These are phyloP conservation scores for Boletus barrowsii DNA, from an alignment of 768 basidiomycete genomes.

Conservation along the genomic window DNA sequence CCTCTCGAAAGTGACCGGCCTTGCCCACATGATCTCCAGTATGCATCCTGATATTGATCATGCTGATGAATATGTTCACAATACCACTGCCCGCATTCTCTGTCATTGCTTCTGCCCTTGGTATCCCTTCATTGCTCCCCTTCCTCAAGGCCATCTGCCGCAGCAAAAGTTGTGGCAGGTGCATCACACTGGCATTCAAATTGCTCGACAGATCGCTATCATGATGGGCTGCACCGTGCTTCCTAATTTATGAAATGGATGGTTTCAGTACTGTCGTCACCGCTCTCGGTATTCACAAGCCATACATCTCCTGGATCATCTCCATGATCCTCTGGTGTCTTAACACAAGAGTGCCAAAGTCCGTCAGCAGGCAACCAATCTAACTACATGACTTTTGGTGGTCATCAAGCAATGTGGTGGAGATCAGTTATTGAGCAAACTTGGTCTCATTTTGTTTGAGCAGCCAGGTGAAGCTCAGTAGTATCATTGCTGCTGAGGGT, in stretches of 20 bases:
- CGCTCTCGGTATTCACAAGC: conserved; percentile 93
- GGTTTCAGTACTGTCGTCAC: conserved; percentile 99
- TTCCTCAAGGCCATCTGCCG: conserved; percentile 99
- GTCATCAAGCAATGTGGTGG: conserved; percentile 99
- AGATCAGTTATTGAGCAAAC: conserved; percentile 91
- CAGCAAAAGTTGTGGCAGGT: conserved; percentile 99
- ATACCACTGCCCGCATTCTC: conserved; percentile 99
- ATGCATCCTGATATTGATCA: conserved; percentile 99
- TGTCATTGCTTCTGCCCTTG: conserved; percentile 96
- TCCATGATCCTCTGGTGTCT: conserved; percentile 98
- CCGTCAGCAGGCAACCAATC: conserved; percentile 97
- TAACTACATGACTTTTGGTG: conserved; percentile 91
- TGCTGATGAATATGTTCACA: conserved; percentile 98
- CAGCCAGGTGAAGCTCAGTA: too few relatives aligned
- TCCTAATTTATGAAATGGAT: conserved; percentile 96
- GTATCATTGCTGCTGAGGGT: too few relatives aligned
- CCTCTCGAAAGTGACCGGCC: conserved; percentile 95
- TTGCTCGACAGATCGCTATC: conserved; percentile 98
- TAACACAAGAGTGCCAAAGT: conserved; percentile 99
- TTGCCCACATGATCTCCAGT: conserved; percentile 99
- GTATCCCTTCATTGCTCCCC: conserved; percentile 94
- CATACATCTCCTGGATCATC: conserved; percentile 97
- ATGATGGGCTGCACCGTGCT: conserved; percentile 99
- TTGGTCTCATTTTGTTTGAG: conserved; percentile 95
- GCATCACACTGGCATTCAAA: conserved; percentile 97